These are phyloP conservation scores for Meredithiella fracta DNA, from an alignment of 2,329 filamentous ascomycete species.

Conservation along the genomic window DNA sequence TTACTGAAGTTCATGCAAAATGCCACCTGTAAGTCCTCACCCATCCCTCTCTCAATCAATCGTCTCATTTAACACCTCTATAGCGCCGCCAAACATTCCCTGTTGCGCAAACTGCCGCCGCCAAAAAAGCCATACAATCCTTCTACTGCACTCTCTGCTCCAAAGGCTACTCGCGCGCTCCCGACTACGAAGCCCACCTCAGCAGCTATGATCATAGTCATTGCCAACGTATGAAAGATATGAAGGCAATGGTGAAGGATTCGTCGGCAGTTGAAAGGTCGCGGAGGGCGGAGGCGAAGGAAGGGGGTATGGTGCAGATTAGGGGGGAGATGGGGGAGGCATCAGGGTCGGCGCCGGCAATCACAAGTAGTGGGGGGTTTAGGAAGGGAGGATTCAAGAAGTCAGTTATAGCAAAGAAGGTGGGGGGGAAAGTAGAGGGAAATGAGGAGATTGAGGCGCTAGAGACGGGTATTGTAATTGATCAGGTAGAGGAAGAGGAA, in stretches of 20 bases:
- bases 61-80: too few species aligned
- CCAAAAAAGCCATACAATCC: conserved; percentile 59
- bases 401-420: conserved; percentile 24
- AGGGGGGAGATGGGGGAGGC: conserved; percentile 31
- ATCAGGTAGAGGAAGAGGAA: not conserved
- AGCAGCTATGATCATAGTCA: conserved; percentile 91
- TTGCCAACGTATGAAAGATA: conserved; percentile 74
- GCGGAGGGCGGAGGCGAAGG: conserved; percentile 53
- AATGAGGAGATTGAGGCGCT: not conserved
- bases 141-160: conserved; percentile 80
- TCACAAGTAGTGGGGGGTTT: conserved; percentile 28
- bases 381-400: conserved; percentile 66
- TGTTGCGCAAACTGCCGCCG: conserved; percentile 42
- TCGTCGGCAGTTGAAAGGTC: conserved; percentile 48
- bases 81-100: conserved; percentile 43
- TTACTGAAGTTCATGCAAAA: too few species aligned
- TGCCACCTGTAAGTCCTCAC: too few species aligned
- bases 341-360: not conserved
- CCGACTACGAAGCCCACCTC: conserved; percentile 91
- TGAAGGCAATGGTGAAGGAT: conserved; percentile 68
- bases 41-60: too few species aligned
- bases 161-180: conserved; percentile 88
- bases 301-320: conserved; percentile 51
- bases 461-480: not conserved
- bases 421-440: not conserved